Evolutionary conservation across 352 stramenopile genomes (phyloP).

Genomic region (Bremia lactucae): DNA sequence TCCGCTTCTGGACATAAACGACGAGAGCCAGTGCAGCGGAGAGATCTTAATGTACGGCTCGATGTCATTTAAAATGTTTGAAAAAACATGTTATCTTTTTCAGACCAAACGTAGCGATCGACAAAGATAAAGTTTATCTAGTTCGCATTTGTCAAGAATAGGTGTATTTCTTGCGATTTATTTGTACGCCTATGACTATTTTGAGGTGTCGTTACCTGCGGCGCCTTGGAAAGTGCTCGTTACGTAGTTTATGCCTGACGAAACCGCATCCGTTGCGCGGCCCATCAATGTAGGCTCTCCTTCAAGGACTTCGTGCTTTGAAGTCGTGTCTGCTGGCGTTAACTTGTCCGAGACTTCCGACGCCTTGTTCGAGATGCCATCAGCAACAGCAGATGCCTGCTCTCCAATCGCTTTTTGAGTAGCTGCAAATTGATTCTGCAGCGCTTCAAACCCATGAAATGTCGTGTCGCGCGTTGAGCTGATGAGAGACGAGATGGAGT

Average conservation of each 20-base stretch:
- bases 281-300: slow-evolving; percentile 22
- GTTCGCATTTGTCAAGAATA: not conserved
- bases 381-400: slow-evolving; percentile 4
- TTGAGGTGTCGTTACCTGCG: not conserved
- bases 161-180: not conserved
- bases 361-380: slow-evolving; percentile 6
- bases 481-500: slow-evolving; percentile 22
- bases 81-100: not conserved
- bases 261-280: slow-evolving; percentile 5
- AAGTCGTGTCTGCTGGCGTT: slow-evolving; percentile 4
- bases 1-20: too few species aligned
- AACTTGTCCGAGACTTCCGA: slow-evolving; percentile 14
- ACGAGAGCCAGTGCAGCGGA: not conserved
- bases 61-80: not conserved
- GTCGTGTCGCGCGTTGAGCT: slow-evolving; percentile 21
- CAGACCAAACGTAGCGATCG: not conserved
- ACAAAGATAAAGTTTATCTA: not conserved
- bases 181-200: too few species aligned
- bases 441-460: slow-evolving; percentile 26
- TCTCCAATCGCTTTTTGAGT: slow-evolving; percentile 17
- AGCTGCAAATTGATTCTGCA: slow-evolving; percentile 25
- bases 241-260: slow-evolving; percentile 9
- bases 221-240: slow-evolving; percentile 4
- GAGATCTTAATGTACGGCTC: too few species aligned
- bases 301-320: not conserved